Base-by-base conservation (phyloP, 2,329 filamentous ascomycete species). In the Xylariaceae sp. region DNA sequence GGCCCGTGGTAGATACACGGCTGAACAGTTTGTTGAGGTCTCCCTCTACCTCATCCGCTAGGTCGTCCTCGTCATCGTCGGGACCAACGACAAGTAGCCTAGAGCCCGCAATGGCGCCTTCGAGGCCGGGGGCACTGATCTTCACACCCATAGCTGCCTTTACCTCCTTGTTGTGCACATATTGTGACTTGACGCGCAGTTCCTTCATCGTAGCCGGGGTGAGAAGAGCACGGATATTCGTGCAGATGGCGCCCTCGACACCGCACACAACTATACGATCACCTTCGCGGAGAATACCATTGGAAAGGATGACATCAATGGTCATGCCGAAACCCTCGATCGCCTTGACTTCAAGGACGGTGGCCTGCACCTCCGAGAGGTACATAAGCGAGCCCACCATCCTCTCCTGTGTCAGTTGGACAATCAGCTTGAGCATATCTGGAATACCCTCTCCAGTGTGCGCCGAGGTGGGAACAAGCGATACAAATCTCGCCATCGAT, bases 381-480 rank as follows among this genome's bases (percentile, higher is more conserved):
- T 98, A 98, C 92, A 98, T 98, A 50, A 98, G 77, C 45, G 88
- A 86, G 50, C 83, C 86, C 29, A 92, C 90, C 87, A 98, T 96
- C 52, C 92, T 84, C 67, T 96, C 89, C 64, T 98, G 93, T 2
- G 89, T 94, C 38, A 98, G 74, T 51, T 84, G 80, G 31, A 93
- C 68, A 47, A 98, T 83, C 40, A 98, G 80, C 75, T 94, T 98
- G 52, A 98, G 70, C 88, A 98, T 90, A 61, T 98, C 92, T 16
- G 92, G 92, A 47, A 98, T 90, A 78, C 92, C 92, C 67, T 98
- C 92, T 51, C 92, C 93, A n/a, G 92, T 96, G 63, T 94, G 87
- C 12, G 93, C 93, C 3, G 92, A 96, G 4, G 93, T 98, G 25
- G 92, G 92, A 33, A 95, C 87, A 39, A 98, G 73, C n/a, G 92